These are phyloP conservation scores for Monascus ruber DNA, from an alignment of 2,329 filamentous ascomycete species.

Conservation along the genomic window DNA sequence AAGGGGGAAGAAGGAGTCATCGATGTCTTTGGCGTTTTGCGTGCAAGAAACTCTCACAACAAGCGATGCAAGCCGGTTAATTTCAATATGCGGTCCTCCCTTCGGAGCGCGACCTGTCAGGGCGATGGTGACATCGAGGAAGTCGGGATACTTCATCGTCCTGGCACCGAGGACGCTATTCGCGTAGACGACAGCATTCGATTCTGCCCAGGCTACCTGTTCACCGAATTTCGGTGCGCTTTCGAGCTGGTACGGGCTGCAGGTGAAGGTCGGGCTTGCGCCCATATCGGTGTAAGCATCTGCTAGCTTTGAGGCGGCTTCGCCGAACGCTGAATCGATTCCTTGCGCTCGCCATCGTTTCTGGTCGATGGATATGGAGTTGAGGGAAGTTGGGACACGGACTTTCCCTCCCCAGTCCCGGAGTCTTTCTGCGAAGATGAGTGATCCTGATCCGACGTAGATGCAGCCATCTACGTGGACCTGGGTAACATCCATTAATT, in stretches of 20 bases:
- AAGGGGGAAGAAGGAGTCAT: conserved; percentile 30
- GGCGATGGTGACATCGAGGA: conserved; percentile 34
- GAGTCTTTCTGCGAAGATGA: conserved; percentile 28
- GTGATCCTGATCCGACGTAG: conserved; percentile 30
- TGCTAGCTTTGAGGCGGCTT: conserved; percentile 23
- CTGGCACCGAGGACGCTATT: conserved; percentile 37
- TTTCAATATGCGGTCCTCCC: conserved; percentile 17
- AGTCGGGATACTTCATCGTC: conserved; percentile 38
- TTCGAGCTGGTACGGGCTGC: conserved; percentile 33
- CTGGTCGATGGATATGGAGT: conserved; percentile 35
- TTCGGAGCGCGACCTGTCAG: conserved; percentile 28
- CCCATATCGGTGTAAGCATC: conserved; percentile 32
- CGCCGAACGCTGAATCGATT: conserved; percentile 18
- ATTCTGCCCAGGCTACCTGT: conserved; percentile 35
- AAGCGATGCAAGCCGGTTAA: conserved; percentile 8
- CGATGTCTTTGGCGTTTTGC: conserved; percentile 3
- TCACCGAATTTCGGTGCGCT: conserved; percentile 25
- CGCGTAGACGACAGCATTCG: conserved; percentile 36
- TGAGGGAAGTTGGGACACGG: conserved; percentile 30
- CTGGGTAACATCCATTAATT: conserved; percentile 28
- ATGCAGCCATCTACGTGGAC: conserved; percentile 36
- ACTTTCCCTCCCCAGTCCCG: conserved; percentile 24
- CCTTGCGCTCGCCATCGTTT: conserved; percentile 29
- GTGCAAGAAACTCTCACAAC: not conserved
- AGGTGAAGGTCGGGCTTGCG: conserved; percentile 32